phyloP scores from a whole-genome alignment of 2,329 filamentous ascomycete genomes.

The Sclerotinia trifoliorum region DNA sequence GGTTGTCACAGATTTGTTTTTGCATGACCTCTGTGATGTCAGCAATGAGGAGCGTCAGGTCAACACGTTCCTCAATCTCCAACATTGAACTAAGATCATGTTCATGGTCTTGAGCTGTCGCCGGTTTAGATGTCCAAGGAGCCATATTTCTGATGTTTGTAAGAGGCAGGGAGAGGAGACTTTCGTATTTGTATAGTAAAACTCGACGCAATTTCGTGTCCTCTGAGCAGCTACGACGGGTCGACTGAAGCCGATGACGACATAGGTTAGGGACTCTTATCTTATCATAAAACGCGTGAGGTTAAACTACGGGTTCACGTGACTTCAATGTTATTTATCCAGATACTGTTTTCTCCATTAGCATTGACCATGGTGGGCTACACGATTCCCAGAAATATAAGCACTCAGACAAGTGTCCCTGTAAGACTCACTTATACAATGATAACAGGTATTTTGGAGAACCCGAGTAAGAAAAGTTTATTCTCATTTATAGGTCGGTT shows the following conservation, averaged over 20 bases:
- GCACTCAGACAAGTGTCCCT: too few relatives aligned
- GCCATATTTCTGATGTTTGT: constrained; percentile 28
- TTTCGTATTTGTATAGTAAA: neutral
- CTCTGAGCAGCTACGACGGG: neutral
- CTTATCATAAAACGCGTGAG: constrained; percentile 3
- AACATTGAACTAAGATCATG: constrained; percentile 38
- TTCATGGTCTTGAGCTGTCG: constrained; percentile 26
- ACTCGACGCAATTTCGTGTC: neutral
- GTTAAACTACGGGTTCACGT: neutral
- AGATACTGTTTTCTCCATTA: too few relatives aligned
- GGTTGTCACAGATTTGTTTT: constrained; percentile 51
- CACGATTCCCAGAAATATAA: too few relatives aligned
- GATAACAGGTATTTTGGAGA: too few relatives aligned
- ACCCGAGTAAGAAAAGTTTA: too few relatives aligned
- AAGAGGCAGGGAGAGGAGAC: neutral
- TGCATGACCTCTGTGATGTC: constrained; percentile 57
- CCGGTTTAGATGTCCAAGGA: constrained; percentile 19
- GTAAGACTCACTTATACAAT: too few relatives aligned
- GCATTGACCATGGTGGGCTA: too few relatives aligned
- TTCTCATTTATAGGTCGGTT: too few relatives aligned
- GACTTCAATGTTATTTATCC: neutral
- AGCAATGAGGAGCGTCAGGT: constrained; percentile 52
- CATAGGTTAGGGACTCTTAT: constrained; percentile 11
- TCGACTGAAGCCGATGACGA: constrained; percentile 19
- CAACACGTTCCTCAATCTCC: constrained; percentile 40